phyloP scores from a whole-genome alignment of 176 grass and related monocot genomes.

The Lolium perenne region DNA sequence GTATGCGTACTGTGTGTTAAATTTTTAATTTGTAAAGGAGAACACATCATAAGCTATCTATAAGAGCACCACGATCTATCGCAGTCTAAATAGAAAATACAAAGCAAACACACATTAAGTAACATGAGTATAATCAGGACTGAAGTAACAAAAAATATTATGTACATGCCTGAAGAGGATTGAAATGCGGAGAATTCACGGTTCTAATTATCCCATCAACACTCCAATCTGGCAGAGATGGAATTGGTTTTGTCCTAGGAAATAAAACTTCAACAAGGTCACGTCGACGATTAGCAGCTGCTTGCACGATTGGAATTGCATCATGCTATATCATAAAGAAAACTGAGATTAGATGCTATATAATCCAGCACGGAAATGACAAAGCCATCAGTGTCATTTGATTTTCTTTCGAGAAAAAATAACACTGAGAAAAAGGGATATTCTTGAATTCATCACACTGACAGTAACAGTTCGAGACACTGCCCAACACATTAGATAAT shows the following conservation, averaged over 20 bases:
- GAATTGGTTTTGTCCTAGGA: slow-evolving; percentile 31
- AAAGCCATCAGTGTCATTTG: too few species aligned
- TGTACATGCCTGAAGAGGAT: slow-evolving; percentile 13
- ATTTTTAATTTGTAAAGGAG: background rate
- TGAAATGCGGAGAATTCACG: background rate
- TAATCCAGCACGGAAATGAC: too few species aligned
- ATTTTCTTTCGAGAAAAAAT: background rate
- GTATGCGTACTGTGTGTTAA: background rate
- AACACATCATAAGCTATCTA: background rate
- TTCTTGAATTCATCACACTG: background rate
- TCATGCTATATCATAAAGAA: slow-evolving; percentile 24
- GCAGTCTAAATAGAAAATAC: background rate
- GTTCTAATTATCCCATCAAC: slow-evolving; percentile 33
- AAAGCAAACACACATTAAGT: background rate
- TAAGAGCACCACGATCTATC: background rate
- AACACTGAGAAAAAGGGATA: background rate
- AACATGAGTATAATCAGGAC: background rate
- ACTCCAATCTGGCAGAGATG: slow-evolving; percentile 31
- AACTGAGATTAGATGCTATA: too few species aligned
- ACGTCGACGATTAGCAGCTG: slow-evolving; percentile 31
- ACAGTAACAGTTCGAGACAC: background rate
- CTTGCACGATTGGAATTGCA: slow-evolving; percentile 39
- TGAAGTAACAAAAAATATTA: background rate
- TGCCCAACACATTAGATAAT: background rate
- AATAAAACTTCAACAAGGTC: slow-evolving; percentile 52